Evolutionary conservation across 441 rosid species (phyloP).

Genomic region (Eruca vesicaria): DNA sequence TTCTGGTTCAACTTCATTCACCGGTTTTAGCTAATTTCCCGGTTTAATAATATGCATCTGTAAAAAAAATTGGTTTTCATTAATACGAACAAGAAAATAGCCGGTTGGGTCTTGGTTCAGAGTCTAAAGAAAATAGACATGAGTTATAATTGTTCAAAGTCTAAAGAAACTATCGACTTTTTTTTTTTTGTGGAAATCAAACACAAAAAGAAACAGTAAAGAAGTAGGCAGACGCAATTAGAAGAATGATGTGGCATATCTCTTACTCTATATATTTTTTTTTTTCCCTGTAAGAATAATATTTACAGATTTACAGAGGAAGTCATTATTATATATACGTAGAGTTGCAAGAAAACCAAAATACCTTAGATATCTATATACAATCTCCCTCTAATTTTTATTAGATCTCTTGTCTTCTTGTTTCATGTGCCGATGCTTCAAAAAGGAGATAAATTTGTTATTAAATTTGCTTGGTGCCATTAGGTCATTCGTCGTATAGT

Average conservation of each 20-base stretch:
- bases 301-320: slow-evolving; percentile 14
- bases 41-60: neutral
- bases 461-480: neutral
- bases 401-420: neutral
- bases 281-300: neutral
- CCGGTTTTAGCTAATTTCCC: neutral
- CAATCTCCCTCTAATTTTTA: neutral
- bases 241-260: neutral
- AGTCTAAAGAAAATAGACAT: neutral
- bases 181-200: neutral
- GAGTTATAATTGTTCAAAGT: neutral
- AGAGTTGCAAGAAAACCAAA: slow-evolving; percentile 3
- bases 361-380: neutral
- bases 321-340: slow-evolving; percentile 24
- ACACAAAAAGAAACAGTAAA: neutral
- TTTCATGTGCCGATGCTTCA: neutral
- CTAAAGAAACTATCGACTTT: neutral
- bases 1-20: neutral
- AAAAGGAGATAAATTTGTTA: neutral
- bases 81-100: neutral
- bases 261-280: neutral
- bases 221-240: neutral
- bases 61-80: too few relatives aligned
- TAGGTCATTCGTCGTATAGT: neutral
- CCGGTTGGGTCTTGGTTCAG: neutral